A percentile compares a stretch with the other conserved stretches of the same genome.
phyloP scores from a whole-genome alignment of 1,139 yeast genomes.

The Starmera stellimalicola region DNA sequence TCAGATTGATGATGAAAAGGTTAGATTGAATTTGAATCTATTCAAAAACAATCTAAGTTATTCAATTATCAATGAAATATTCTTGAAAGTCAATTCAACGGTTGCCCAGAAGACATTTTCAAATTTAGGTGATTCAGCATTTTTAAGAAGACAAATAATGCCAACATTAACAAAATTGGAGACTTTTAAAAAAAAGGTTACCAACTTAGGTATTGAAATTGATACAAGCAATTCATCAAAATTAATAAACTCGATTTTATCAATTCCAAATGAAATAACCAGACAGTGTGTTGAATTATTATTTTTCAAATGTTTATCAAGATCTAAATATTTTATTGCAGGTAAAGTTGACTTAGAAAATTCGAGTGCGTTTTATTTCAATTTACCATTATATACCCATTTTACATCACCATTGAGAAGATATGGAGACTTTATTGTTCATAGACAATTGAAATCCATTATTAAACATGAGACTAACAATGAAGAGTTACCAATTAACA shows the following conservation, averaged over 20 bases:
- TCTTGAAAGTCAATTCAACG: slow-evolving; percentile 74
- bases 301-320: slow-evolving; percentile 70
- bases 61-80: slow-evolving; percentile 62
- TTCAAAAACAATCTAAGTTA: slow-evolving; percentile 54
- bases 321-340: slow-evolving; percentile 83
- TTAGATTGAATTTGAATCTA: slow-evolving; percentile 60
- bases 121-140: slow-evolving; percentile 68
- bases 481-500: slow-evolving; percentile 14
- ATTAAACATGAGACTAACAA: slow-evolving; percentile 28
- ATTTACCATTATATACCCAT: slow-evolving; percentile 82
- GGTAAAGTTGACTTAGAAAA: slow-evolving; percentile 80
- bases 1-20: slow-evolving; percentile 80
- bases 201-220: slow-evolving; percentile 1
- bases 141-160: slow-evolving; percentile 79
- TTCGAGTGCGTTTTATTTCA: slow-evolving; percentile 70
- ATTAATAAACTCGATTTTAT: slow-evolving; percentile 61
- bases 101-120: slow-evolving; percentile 78
- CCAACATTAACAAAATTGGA: slow-evolving; percentile 82
- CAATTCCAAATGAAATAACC: slow-evolving; percentile 51
- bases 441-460: slow-evolving; percentile 75
- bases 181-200: slow-evolving; percentile 1
- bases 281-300: slow-evolving; percentile 75
- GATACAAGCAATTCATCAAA: slow-evolving; percentile 38
- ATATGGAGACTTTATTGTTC: slow-evolving; percentile 88
- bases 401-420: slow-evolving; percentile 90